Evolutionary conservation across 257 asterid genomes (phyloP).

Genomic region (Anisodus tanguticus): DNA sequence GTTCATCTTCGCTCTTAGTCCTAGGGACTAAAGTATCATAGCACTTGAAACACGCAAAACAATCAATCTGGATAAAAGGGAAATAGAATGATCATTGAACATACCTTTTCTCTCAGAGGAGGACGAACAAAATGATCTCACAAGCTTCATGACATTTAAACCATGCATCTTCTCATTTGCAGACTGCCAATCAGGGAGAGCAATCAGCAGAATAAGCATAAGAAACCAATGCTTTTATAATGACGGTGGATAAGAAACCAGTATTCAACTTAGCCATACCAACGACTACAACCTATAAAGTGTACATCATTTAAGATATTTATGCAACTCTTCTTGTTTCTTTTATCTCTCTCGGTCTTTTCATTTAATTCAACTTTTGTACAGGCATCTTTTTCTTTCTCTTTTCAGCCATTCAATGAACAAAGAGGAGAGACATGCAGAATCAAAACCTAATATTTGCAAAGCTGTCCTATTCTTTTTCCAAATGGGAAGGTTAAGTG

Average conservation of each 20-base stretch:
- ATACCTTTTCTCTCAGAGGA: conserved; percentile 59
- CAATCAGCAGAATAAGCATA: conserved; percentile 30
- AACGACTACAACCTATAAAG: neutral
- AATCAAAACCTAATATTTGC: conserved; percentile 7
- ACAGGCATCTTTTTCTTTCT: neutral
- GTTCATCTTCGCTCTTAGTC: neutral
- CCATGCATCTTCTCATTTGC: conserved; percentile 90
- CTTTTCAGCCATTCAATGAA: neutral
- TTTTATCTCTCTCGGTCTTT: neutral
- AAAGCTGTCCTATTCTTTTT: neutral
- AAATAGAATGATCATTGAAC: conserved; percentile 28
- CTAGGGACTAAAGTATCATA: neutral
- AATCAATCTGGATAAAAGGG: conserved; percentile 9
- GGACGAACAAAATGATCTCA: conserved; percentile 85
- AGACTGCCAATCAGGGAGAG: conserved; percentile 49
- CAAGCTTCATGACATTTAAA: conserved; percentile 70
- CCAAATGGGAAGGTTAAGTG: too few species aligned
- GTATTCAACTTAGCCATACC: conserved; percentile 8
- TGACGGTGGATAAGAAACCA: neutral
- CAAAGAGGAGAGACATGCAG: neutral
- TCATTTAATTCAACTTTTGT: neutral
- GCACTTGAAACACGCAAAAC: neutral
- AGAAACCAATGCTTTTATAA: neutral
- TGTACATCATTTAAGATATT: neutral
- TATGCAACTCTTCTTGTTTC: neutral